Evolutionary conservation across 106 monocot genomes (phyloP).

Genomic region (Phalaenopsis equestris): DNA sequence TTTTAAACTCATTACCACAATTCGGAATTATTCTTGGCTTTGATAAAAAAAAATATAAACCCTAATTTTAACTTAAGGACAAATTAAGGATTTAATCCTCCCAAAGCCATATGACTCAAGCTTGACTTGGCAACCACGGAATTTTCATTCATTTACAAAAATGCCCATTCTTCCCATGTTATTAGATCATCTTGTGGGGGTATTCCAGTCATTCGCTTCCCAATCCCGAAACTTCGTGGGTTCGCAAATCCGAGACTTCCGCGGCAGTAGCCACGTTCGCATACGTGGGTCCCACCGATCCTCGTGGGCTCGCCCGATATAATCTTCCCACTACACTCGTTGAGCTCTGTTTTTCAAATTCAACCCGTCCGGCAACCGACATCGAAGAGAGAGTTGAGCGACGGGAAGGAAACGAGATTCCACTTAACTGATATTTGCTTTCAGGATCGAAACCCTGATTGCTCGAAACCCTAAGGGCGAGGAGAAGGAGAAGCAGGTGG

Average conservation of each 20-base stretch:
- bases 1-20: too few species aligned
- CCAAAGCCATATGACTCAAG: too few species aligned
- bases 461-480: background rate
- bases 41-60: too few species aligned
- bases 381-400: background rate
- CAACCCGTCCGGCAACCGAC: background rate
- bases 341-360: background rate
- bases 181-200: too few species aligned
- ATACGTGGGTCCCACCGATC: background rate
- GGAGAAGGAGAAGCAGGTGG: slow-evolving; percentile 5
- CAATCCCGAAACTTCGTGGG: too few species aligned
- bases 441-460: background rate
- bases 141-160: too few species aligned
- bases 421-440: background rate
- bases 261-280: background rate
- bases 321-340: background rate
- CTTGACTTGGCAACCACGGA: too few species aligned
- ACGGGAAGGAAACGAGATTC: background rate
- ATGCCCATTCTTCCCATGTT: too few species aligned
- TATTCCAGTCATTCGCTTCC: too few species aligned
- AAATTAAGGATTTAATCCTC: too few species aligned
- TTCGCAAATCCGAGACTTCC: background rate
- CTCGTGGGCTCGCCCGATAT: background rate
- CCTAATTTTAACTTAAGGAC: too few species aligned
- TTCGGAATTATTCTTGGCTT: too few species aligned